phyloP scores from a whole-genome alignment of 768 basidiomycete genomes.

The Tulasnella sp. region DNA sequence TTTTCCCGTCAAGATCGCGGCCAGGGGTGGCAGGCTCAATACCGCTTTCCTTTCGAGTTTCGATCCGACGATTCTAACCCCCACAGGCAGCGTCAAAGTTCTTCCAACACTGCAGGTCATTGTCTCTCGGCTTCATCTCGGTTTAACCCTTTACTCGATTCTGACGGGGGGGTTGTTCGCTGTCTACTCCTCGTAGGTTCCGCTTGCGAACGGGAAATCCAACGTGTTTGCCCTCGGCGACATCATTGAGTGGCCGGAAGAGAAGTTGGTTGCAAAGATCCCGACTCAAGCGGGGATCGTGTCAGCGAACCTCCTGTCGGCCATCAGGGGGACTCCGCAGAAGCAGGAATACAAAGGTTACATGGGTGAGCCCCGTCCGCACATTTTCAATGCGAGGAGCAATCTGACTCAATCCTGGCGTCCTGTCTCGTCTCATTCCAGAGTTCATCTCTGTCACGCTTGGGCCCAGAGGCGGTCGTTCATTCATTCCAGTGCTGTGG shows the following conservation, averaged over 20 bases:
- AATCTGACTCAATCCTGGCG: background rate
- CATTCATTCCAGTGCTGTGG: slow-evolving; percentile 16
- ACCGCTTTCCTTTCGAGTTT: slow-evolving; percentile 13
- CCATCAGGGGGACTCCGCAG: background rate
- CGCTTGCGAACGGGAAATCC: slow-evolving; percentile 12
- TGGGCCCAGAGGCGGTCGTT: background rate
- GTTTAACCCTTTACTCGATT: too few species aligned
- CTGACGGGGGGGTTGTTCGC: too few species aligned
- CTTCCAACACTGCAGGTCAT: slow-evolving; percentile 18
- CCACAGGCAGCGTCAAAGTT: slow-evolving; percentile 18
- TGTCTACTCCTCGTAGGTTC: background rate
- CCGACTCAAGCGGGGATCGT: slow-evolving; percentile 16
- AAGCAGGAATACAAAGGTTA: background rate
- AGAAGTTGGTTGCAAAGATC: slow-evolving; percentile 19
- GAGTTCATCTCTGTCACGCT: slow-evolving; percentile 5
- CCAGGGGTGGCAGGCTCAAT: slow-evolving; percentile 17
- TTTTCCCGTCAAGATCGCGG: slow-evolving; percentile 4
- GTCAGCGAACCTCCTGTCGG: slow-evolving; percentile 15
- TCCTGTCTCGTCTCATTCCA: background rate
- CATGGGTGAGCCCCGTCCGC: background rate
- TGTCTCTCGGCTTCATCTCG: too few species aligned
- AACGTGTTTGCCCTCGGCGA: slow-evolving; percentile 21
- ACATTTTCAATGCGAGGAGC: too few species aligned
- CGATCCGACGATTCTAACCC: slow-evolving; percentile 15
- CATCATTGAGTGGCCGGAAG: slow-evolving; percentile 20